Percentiles rank a stretch among this genome's conserved stretches.
These are phyloP conservation scores for Bolboschoenoplectus hybrid DNA, from an alignment of 202 grass and related monocot species.

Conservation along the genomic window DNA sequence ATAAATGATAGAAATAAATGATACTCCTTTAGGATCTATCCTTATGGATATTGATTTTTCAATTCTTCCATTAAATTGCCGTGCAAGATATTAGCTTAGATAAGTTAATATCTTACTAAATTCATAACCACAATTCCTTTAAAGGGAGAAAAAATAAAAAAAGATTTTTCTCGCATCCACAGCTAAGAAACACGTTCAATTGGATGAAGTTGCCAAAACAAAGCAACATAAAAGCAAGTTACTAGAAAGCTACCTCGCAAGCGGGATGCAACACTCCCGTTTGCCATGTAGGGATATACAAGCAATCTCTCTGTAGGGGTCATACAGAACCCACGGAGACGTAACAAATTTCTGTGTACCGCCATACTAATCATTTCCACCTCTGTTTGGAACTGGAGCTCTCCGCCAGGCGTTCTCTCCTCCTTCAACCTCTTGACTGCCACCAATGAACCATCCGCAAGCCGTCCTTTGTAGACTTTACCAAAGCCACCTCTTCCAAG, in stretches of 20 bases:
- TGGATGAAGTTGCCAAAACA: slow-evolving; percentile 1
- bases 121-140: not conserved
- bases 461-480: slow-evolving; percentile 96
- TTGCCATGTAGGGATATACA: slow-evolving; percentile 98
- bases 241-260: slow-evolving; percentile 62
- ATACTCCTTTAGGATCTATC: not conserved
- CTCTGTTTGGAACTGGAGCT: slow-evolving; percentile 97
- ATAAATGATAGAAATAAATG: not conserved
- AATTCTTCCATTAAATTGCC: not conserved
- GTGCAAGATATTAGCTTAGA: not conserved
- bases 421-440: slow-evolving; percentile 99
- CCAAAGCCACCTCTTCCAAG: slow-evolving; percentile 97
- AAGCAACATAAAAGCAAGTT: slow-evolving; percentile 22
- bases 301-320: slow-evolving; percentile 97
- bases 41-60: not conserved
- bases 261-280: slow-evolving; percentile 96
- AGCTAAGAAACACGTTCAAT: not conserved
- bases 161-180: not conserved
- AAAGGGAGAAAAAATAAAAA: not conserved
- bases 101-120: not conserved
- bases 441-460: slow-evolving; percentile 91
- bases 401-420: slow-evolving; percentile 92
- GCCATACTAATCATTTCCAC: slow-evolving; percentile 99
- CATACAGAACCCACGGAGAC: slow-evolving; percentile 96
- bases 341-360: slow-evolving; percentile 83